Evolutionary conservation across 2,329 filamentous ascomycete species (phyloP), one percentile per base, ranked within the genome.

Genomic region (Fusarium oligoseptatum): DNA sequence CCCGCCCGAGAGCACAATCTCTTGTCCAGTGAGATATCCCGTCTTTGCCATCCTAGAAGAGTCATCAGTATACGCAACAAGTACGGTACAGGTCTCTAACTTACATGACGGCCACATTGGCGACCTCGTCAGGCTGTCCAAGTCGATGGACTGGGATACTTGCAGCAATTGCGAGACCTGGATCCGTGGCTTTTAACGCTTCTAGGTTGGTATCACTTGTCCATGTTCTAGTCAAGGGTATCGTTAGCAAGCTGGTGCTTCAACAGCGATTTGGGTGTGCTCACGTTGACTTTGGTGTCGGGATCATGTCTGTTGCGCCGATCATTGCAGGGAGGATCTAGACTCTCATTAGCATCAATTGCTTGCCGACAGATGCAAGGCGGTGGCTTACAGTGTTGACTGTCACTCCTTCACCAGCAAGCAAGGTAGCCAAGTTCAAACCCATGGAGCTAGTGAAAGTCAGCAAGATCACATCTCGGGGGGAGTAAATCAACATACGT

Each of bases 261-360:
- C 17, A 10, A 29, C 1, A 2, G 3, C 17, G 6, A 5, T 8
- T 9, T n/a, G 7, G 29, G 4, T 9, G 34, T 20, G 57, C 43
- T 45, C 62, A 82, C 81, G 60, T 80, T 48, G 78, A 76, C 17
- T 80, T 80, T 1, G 82, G 81, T 0, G 78, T 77, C 1, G 81
- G 80, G 12, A 83, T 83, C 81, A 83, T 82, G 20, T 80, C 81
- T 6, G 81, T 83, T 14, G 78, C 75, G 0, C 80, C 81, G 29
- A 83, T 83, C 81, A 83, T 83, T 2, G 81, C 81, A 0, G 81
- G 81, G 2, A 80, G 70, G 1, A 83, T 79, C 81, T 68, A 0
- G 32, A 22, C 0, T 11, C 0, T 0, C 2, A 8, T 72, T 2
- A 68, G 27, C 14, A 37, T 58, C 24, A 4, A 24, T 22, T 2